Evolutionary conservation across 2,329 filamentous ascomycete species (phyloP), one percentile per base, ranked within the genome.

Genomic region (Fusarium anthophilum): DNA sequence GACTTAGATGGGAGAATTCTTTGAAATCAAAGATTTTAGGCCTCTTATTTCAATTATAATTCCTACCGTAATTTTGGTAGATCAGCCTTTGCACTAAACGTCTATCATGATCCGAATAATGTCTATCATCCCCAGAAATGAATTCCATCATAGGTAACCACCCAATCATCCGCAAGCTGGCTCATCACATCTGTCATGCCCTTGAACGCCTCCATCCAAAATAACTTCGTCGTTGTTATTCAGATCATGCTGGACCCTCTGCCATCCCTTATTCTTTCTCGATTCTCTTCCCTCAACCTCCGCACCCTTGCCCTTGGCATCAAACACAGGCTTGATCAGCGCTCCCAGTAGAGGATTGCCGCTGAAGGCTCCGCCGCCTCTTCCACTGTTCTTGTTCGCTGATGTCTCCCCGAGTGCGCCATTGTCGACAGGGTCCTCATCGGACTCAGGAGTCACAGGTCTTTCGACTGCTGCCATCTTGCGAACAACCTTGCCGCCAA

Each of bases 401-500:
- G 79, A 79, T 9, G 79, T 82, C 75, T 83, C 83, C 55, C 74
- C 80, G 60, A 83, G 60, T 13, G 69, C 74, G 11, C 78, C 78
- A 69, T 81, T 75, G 11, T 77, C 80, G 74, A 38, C 76, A 18
- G 82, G 80, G 2, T 83, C 82, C 0, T 85, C 83, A 9, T 85
- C 84, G 6, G 72, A 75, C 13, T 86, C 85, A 2, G 91, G 91
- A 12, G 86, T 89, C 8, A 83, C 83, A 8, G 88, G 89, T 53
- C 88, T 84, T 70, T 92, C 91, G 26, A 89, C 81, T 9, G 91
- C 88, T 22, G 88, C 89, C 88, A 94, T 94, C 76, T 90, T 90
- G 68, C 89, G 90, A 9, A 96, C 91, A 6, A 97, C 90, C 77
- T 92, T 95, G 24, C 92, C 92, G 2, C 92, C 92, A 14, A 91